Base-by-base conservation (phyloP, 2,329 filamentous ascomycete species). In the Trichoderma sp. region DNA sequence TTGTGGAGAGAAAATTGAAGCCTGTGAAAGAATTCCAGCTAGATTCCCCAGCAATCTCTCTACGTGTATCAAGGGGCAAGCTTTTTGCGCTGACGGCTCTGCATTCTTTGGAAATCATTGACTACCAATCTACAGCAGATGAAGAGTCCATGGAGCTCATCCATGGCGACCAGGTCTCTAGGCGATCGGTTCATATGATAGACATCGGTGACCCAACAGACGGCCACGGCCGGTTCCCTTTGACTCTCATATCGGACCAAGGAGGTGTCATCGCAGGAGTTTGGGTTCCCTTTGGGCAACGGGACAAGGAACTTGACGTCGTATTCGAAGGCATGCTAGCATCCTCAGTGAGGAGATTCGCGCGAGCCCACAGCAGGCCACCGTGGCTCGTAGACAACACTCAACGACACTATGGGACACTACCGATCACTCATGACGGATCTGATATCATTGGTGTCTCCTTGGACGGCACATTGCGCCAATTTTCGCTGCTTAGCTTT, bases 401-500 rank as follows among this genome's bases (percentile, higher is more conserved):
- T 59, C 71, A 71, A 15, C 78, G 79, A 20, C 81, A 78, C 13
- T 88, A 84, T 74, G 85, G 84, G 8, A 78, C 80, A 6, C 74
- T 88, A 4, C 78, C 81, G 5, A 85, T 80, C 73, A 83, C 82
- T 1, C 73, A 78, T 3, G 84, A 86, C 57, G 84, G 81, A 7
- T 81, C 83, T 5, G 87, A 90, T 73, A 82, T 90, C 71, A 78
- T 95, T 39, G 93, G 92, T 1, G 84, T 91, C 7, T 88, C 88
- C 7, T 85, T 94, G 39, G 89, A 93, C 76, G 93, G 93, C 1
- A 89, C 90, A 0, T 76, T 95, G 28, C 88, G 88, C 73, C 88
- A 92, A 70, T 91, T 98, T 75, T 87, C 87, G 1, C 81, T 95
- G 15, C 81, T 98, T 0, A 83, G 85, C 11, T 76, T 86, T 20